A percentile compares a stretch with the other conserved stretches of the same genome.
phyloP scores from a whole-genome alignment of 495 filamentous ascomycete species.

The Lichenothelia convexa region DNA sequence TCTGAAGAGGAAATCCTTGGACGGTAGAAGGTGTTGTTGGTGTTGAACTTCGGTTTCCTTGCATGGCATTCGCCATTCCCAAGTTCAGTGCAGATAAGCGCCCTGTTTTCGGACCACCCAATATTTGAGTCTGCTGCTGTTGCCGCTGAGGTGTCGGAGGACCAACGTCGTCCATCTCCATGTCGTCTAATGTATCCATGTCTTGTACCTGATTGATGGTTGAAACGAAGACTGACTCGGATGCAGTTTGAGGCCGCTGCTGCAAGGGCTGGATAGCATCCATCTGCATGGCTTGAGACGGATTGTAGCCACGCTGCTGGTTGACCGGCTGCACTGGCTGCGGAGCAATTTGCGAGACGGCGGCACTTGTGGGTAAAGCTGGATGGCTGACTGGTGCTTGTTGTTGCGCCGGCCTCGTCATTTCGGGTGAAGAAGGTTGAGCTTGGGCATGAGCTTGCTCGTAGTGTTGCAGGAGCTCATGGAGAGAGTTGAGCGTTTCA shows the following conservation, averaged over 20 bases:
- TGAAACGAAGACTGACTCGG: too few species aligned
- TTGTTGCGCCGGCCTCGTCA: neutral
- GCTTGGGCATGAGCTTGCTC: slow-evolving; percentile 76
- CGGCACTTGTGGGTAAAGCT: slow-evolving; percentile 10
- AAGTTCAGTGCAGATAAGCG: slow-evolving; percentile 51
- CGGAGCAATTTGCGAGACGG: slow-evolving; percentile 34
- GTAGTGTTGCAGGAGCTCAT: slow-evolving; percentile 91
- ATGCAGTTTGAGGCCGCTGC: too few species aligned
- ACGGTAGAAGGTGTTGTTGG: slow-evolving; percentile 67
- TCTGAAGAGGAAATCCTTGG: slow-evolving; percentile 47
- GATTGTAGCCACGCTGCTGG: neutral
- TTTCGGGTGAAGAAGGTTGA: too few species aligned
- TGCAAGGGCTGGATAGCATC: neutral
- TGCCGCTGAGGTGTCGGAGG: slow-evolving; percentile 28
- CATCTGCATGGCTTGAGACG: neutral
- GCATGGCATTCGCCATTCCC: slow-evolving; percentile 40
- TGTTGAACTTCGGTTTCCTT: slow-evolving; percentile 55
- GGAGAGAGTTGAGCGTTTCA: slow-evolving; percentile 66
- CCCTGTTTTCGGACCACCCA: slow-evolving; percentile 53
- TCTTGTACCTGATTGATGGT: neutral
- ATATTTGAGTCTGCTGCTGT: slow-evolving; percentile 30
- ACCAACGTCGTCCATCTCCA: slow-evolving; percentile 86
- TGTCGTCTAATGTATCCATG: slow-evolving; percentile 76
- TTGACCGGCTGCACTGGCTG: neutral
- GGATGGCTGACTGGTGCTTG: too few species aligned